A percentile compares a stretch with the other conserved stretches of the same genome.
These are phyloP conservation scores for Lophiotrema nucula DNA, from an alignment of 495 filamentous ascomycete genomes.

Conservation along the genomic window DNA sequence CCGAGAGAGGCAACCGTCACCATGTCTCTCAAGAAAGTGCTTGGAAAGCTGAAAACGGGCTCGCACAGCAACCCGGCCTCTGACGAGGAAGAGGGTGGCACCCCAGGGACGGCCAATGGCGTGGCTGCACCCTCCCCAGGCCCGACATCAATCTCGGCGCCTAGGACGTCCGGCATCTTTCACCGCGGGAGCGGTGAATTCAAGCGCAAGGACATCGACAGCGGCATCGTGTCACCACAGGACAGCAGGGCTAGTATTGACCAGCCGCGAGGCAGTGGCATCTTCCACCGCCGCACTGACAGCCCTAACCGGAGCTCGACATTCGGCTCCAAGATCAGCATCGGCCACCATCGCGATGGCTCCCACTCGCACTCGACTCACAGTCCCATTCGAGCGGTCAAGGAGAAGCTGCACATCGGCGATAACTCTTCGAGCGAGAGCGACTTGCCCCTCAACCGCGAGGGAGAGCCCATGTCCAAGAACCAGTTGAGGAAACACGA, in stretches of 20 bases:
- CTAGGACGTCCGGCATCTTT: slow-evolving; percentile 23
- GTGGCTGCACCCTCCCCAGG: slow-evolving; percentile 13
- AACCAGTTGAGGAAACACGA: slow-evolving; percentile 45
- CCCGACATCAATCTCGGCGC: slow-evolving; percentile 22
- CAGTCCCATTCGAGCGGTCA: slow-evolving; percentile 32
- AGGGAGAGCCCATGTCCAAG: slow-evolving; percentile 42
- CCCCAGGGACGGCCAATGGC: slow-evolving; percentile 20
- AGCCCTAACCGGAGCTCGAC: slow-evolving; percentile 17
- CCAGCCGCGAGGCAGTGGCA: slow-evolving; percentile 25
- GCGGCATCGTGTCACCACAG: neutral
- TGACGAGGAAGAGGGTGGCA: slow-evolving; percentile 28
- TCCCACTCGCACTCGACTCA: slow-evolving; percentile 4
- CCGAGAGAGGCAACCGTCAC: neutral
- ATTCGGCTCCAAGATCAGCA: neutral
- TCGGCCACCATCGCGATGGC: neutral
- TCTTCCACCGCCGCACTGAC: slow-evolving; percentile 28
- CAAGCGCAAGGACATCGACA: slow-evolving; percentile 21
- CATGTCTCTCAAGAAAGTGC: slow-evolving; percentile 43
- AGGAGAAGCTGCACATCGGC: slow-evolving; percentile 36
- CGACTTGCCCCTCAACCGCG: slow-evolving; percentile 41
- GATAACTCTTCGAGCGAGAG: slow-evolving; percentile 27
- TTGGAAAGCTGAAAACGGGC: slow-evolving; percentile 38
- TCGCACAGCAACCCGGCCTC: slow-evolving; percentile 34
- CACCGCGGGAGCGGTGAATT: slow-evolving; percentile 29
- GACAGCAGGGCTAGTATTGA: slow-evolving; percentile 18